Percentiles rank a stretch among this genome's conserved stretches.
Conservation (phyloP, 73 alveolate genomes). For the Tetrahymena borealis region DNA sequence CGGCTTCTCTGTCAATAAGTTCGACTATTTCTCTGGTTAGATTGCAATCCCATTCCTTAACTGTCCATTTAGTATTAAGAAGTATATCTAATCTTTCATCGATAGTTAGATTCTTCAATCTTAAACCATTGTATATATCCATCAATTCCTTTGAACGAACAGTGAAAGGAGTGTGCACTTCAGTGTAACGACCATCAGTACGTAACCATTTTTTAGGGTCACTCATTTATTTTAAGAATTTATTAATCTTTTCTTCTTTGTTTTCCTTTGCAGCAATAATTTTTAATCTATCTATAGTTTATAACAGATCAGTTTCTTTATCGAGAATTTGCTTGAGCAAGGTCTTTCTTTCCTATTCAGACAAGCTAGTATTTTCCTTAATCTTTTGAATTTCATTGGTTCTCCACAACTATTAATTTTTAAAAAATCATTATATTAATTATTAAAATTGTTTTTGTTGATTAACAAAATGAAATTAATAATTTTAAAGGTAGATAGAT, state of each 20-base stretch:
- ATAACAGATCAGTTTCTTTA: constrained; percentile 95
- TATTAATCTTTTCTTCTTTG: constrained; percentile 88
- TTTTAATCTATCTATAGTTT: constrained; percentile 97
- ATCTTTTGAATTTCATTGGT: constrained; percentile 88
- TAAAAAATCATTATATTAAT: too few relatives aligned
- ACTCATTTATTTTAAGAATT: constrained; percentile 86
- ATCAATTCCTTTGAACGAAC: constrained; percentile 95
- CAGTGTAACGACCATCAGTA: constrained; percentile 84
- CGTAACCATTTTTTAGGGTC: constrained; percentile 87
- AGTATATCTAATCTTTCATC: constrained; percentile 96
- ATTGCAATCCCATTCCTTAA: constrained; percentile 96
- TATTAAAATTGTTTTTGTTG: too few relatives aligned
- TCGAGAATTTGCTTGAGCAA: constrained; percentile 90
- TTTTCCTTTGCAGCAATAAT: constrained; percentile 85
- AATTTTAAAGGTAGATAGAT: too few relatives aligned
- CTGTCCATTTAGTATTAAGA: constrained; percentile 96
- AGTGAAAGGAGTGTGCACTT: constrained; percentile 93
- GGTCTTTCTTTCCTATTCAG: constrained; percentile 60
- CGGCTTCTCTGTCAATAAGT: constrained; percentile 98
- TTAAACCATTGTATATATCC: constrained; percentile 94
- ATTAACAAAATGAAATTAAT: too few relatives aligned
- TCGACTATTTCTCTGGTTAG: constrained; percentile 97
- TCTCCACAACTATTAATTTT: constrained; percentile 69
- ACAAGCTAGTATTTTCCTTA: constrained; percentile 58
- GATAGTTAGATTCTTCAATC: constrained; percentile 64